Percentiles rank a stretch among this genome's conserved stretches.
Evolutionary conservation across 106 monocot genomes (phyloP).

Genomic region (Dendrobium huoshanense): DNA sequence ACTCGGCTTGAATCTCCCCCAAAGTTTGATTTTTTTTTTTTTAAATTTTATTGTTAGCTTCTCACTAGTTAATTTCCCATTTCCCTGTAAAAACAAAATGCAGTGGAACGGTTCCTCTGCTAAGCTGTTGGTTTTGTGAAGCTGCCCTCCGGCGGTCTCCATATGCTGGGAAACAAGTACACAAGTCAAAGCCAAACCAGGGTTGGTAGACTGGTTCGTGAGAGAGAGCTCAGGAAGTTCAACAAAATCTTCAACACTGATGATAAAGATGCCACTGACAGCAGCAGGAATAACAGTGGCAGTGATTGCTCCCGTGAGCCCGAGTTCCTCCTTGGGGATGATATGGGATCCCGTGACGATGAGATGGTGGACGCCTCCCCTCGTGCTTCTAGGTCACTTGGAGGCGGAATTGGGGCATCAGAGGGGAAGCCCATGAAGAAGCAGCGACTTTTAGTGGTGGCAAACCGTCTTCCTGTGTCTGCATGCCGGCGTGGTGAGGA

Average conservation of each 20-base stretch:
- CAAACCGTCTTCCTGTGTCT: conserved; percentile 86
- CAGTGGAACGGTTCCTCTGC: conserved; percentile 12
- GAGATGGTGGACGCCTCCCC: conserved; percentile 3
- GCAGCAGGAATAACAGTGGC: conserved; percentile 8
- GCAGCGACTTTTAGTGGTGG: conserved; percentile 89
- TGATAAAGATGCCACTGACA: background rate
- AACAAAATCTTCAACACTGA: conserved; percentile 19
- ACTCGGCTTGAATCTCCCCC: background rate
- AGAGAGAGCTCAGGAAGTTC: conserved; percentile 59
- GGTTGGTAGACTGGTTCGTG: conserved; percentile 67
- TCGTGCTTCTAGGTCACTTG: conserved; percentile 1
- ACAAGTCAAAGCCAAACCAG: conserved; percentile 36
- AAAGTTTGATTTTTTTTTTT: background rate
- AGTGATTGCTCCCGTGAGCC: background rate
- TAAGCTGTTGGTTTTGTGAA: conserved; percentile 16
- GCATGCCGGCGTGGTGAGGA: conserved; percentile 80
- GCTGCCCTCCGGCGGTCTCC: conserved; percentile 11
- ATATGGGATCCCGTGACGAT: background rate
- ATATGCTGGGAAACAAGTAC: conserved; percentile 30
- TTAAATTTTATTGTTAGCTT: background rate
- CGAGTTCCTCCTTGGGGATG: background rate
- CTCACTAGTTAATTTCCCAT: background rate
- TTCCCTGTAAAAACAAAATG: background rate
- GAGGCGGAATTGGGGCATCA: conserved; percentile 10
- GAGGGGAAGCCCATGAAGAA: conserved; percentile 52